Base-by-base conservation (phyloP, 495 filamentous ascomycete species). In the Penicillium soppii region DNA sequence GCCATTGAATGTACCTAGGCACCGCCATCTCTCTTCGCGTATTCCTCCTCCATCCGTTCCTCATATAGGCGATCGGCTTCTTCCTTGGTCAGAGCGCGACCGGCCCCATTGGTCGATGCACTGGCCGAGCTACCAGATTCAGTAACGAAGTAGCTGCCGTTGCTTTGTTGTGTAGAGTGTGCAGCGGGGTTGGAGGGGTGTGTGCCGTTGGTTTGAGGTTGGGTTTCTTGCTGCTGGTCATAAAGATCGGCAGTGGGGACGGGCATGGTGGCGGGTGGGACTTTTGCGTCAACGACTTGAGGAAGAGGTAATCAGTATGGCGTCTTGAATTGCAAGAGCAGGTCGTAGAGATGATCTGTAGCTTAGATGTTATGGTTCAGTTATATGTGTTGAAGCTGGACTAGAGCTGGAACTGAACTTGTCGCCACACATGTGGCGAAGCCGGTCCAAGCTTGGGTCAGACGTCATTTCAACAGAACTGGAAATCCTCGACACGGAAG, bases 1-100 rank as follows among this genome's bases (percentile, higher is more conserved):
- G 19, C 25, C n/a, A 30, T 12, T 19, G 2, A 20, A 1, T 21
- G 5, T 17, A 23, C 9, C 55, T 52, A 88, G 23, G 85, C 83
- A 32, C 86, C 85, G 1, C 86, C 85, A 56, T 88, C 86, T 40
- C 85, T 67, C 75, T 88, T 88, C n/a, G 86, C 85, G 63, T 90
- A 89, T 66, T 90, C 85, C 33, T 89, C 86, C 72, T 87, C 83
- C 53, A 88, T 89, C n/a, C 78, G 70, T 70, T 88, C 85, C 61
- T 86, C 82, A 43, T 88, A 90, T 13, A 79, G 49, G 20, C 72
- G 72, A 51, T 86, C 84, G 2, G 81, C 83, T 59, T 83, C 82
- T 47, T 79, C 76, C 54, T 66, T 68, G 38, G 62, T 76, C 59
- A 77, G 36, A 7, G 61, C 43, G n/a, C 55, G 59, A 21, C 67